Conservation (phyloP, 768 basidiomycete genomes). For the Pleurotus citrinopileatus region DNA sequence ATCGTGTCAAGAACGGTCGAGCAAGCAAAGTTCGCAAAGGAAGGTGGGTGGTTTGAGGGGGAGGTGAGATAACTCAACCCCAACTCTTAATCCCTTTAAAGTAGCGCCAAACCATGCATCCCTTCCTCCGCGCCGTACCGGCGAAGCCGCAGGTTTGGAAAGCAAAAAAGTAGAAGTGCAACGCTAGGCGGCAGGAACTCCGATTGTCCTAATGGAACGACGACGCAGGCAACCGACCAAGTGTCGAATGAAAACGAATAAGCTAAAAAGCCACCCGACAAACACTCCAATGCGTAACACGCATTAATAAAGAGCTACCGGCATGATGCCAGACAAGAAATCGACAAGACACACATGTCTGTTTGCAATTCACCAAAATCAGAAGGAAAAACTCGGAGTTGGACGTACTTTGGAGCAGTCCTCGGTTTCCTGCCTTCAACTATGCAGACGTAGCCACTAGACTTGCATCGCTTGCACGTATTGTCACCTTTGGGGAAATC, state of each 20-base stretch:
- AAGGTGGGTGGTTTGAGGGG: slow-evolving; percentile 18
- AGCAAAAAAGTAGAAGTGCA: slow-evolving; percentile 11
- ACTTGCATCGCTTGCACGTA: slow-evolving; percentile 76
- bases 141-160: slow-evolving; percentile 3
- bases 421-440: slow-evolving; percentile 81
- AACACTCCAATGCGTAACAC: not conserved
- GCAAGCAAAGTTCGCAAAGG: not conserved
- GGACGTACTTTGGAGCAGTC: slow-evolving; percentile 80
- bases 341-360: no score
- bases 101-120: not conserved
- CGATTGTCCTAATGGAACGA: no score
- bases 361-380: slow-evolving; percentile 19
- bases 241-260: slow-evolving; percentile 14
- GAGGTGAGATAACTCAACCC: slow-evolving; percentile 15
- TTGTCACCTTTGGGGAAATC: slow-evolving; percentile 70
- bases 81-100: slow-evolving; percentile 1
- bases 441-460: slow-evolving; percentile 72
- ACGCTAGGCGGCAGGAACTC: slow-evolving; percentile 1
- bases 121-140: not conserved
- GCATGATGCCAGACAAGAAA: slow-evolving; percentile 5
- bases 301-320: no score
- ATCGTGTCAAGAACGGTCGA: no score
- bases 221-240: slow-evolving; percentile 5
- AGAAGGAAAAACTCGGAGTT: no score
- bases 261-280: no score